Evolutionary conservation across 2,329 filamentous ascomycete genomes (phyloP).

Genomic region (Fusarium torulosum): DNA sequence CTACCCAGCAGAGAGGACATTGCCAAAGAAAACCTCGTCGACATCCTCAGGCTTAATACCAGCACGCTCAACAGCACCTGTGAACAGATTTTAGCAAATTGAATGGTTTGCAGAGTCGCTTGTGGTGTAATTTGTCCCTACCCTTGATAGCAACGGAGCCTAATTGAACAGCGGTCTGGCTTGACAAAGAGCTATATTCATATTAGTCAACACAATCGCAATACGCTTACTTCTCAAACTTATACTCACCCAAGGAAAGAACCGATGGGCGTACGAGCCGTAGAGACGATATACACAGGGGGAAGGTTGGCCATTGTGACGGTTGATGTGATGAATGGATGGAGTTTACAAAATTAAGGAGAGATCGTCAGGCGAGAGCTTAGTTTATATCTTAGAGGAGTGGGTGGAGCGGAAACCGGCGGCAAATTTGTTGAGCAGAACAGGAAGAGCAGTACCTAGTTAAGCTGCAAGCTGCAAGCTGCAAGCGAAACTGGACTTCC

Average conservation of each 20-base stretch:
- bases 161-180: conserved; percentile 86
- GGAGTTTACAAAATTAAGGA: conserved; percentile 19
- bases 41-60: conserved; percentile 91
- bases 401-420: conserved; percentile 34
- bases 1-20: conserved; percentile 96
- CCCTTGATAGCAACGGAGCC: conserved; percentile 94
- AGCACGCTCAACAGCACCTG: conserved; percentile 84
- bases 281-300: conserved; percentile 95
- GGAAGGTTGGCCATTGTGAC: conserved; percentile 81
- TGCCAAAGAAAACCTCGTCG: conserved; percentile 97
- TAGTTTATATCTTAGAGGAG: conserved; percentile 19
- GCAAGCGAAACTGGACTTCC: conserved; percentile 25
- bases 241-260: conserved; percentile 86
- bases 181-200: conserved; percentile 81
- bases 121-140: conserved; percentile 56
- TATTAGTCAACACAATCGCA: conserved; percentile 35
- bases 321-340: conserved; percentile 19
- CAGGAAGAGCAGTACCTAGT: conserved; percentile 1
- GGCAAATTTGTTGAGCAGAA: conserved; percentile 43
- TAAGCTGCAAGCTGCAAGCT: conserved; percentile 10
- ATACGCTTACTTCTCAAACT: background rate
- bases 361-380: conserved; percentile 23
- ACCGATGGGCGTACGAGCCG: conserved; percentile 89
- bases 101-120: background rate
- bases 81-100: conserved; percentile 6